Evolutionary conservation across 768 basidiomycete genomes (phyloP).

Genomic region (Russula sp.): DNA sequence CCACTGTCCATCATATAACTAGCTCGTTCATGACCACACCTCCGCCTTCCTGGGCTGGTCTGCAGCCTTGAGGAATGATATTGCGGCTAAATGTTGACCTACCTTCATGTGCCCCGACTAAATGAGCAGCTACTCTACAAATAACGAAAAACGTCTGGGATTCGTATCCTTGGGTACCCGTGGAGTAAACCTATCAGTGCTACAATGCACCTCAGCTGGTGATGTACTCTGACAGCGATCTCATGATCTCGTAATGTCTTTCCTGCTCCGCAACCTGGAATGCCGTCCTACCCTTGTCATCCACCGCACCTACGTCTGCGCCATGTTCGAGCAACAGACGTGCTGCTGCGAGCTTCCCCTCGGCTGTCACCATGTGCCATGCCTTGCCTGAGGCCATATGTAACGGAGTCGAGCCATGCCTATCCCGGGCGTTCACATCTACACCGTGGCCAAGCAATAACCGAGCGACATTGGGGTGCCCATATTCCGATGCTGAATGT

Average conservation of each 20-base stretch:
- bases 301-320: neutral
- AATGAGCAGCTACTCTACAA: too few relatives aligned
- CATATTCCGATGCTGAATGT: neutral
- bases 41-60: too few relatives aligned
- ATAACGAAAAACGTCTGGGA: too few relatives aligned
- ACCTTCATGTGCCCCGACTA: too few relatives aligned
- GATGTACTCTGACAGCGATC: neutral
- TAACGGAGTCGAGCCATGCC: neutral
- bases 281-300: neutral
- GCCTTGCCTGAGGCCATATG: neutral
- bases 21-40: too few relatives aligned
- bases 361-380: too few relatives aligned
- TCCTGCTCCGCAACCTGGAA: neutral
- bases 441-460: neutral
- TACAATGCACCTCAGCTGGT: neutral
- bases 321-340: neutral
- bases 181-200: too few relatives aligned
- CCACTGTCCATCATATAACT: too few relatives aligned
- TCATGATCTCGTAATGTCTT: neutral
- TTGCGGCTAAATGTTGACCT: too few relatives aligned
- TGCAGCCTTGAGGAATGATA: too few relatives aligned
- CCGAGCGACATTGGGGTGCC: neutral
- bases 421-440: neutral
- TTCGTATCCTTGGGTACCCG: too few relatives aligned
- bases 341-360: neutral